Evolutionary conservation across 805 yeast genomes (phyloP).

Genomic region (Wickerhamomyces bisporus): DNA sequence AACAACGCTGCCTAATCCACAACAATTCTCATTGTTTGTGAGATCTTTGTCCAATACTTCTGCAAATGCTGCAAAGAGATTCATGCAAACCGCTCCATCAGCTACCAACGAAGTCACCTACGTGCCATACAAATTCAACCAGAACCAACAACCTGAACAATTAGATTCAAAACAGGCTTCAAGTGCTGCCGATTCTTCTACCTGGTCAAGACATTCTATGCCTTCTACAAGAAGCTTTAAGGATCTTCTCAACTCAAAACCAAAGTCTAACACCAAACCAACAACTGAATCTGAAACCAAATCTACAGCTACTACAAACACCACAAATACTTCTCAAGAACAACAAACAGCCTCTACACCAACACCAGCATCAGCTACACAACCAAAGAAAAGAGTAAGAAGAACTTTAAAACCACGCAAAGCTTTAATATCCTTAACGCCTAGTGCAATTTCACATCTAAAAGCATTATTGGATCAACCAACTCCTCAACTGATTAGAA

Average conservation of each 20-base stretch:
- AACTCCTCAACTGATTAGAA: conserved; percentile 80
- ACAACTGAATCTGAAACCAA: conserved; percentile 5
- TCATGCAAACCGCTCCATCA: conserved; percentile 26
- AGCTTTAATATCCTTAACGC: conserved; percentile 79
- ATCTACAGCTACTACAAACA: conserved; percentile 1
- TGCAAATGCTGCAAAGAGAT: conserved; percentile 21
- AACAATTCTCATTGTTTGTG: conserved; percentile 2
- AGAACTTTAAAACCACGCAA: conserved; percentile 80
- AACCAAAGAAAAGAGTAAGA: conserved; percentile 37
- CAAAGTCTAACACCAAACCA: too few species aligned
- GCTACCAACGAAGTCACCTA: conserved; percentile 14
- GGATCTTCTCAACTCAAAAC: conserved; percentile 17
- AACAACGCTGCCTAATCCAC: conserved; percentile 2
- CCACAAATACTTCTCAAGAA: too few species aligned
- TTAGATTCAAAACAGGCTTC: background rate
- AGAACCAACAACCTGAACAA: conserved; percentile 4
- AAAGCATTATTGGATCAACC: conserved; percentile 68
- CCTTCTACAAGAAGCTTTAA: conserved; percentile 24
- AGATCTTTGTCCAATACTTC: conserved; percentile 14
- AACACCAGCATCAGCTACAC: conserved; percentile 10
- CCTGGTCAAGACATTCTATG: conserved; percentile 24
- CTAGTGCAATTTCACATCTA: conserved; percentile 72
- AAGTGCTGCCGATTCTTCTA: background rate
- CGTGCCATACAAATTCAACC: conserved; percentile 14
- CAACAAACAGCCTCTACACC: background rate